A percentile compares a stretch with the other conserved stretches of the same genome.
Evolutionary conservation across 2,329 filamentous ascomycete species (phyloP).

Genomic region (Verticillium tricorpus): DNA sequence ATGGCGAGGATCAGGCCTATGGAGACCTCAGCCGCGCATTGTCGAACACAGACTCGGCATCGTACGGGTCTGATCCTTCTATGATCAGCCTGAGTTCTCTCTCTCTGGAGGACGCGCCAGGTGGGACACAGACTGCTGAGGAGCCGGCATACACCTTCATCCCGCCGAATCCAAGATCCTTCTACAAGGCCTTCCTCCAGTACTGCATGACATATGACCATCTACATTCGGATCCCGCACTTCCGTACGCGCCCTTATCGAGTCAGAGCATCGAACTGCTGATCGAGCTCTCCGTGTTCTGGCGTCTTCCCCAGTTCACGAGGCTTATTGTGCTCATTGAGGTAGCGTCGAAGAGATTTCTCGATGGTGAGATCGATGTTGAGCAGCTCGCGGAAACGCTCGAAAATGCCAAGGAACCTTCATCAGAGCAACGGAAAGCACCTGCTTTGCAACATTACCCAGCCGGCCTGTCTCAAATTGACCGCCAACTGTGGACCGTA

Average conservation of each 20-base stretch:
- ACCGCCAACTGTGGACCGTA: constrained; percentile 60
- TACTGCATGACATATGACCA: constrained; percentile 67
- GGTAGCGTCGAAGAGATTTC: constrained; percentile 77
- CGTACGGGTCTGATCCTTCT: constrained; percentile 57
- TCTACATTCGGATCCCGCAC: constrained; percentile 47
- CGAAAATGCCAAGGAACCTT: constrained; percentile 71
- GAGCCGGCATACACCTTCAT: constrained; percentile 81
- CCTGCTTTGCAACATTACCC: constrained; percentile 49
- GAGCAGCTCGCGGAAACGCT: constrained; percentile 82
- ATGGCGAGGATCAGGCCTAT: constrained; percentile 45
- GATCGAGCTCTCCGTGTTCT: constrained; percentile 79
- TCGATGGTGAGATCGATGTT: constrained; percentile 75
- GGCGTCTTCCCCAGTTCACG: constrained; percentile 82
- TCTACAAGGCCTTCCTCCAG: constrained; percentile 77
- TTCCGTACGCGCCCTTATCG: constrained; percentile 55
- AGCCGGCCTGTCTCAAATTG: constrained; percentile 50
- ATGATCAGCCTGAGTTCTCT: constrained; percentile 60
- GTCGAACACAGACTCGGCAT: constrained; percentile 38
- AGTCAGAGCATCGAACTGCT: constrained; percentile 78
- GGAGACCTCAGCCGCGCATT: constrained; percentile 49
- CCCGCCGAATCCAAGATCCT: constrained; percentile 74
- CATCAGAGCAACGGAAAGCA: constrained; percentile 60
- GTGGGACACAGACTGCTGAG: constrained; percentile 50
- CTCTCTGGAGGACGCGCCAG: constrained; percentile 52
- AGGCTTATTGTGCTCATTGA: constrained; percentile 79